phyloP scores from a whole-genome alignment of 2,329 filamentous ascomycete genomes.

The Alternaria tenuissima region DNA sequence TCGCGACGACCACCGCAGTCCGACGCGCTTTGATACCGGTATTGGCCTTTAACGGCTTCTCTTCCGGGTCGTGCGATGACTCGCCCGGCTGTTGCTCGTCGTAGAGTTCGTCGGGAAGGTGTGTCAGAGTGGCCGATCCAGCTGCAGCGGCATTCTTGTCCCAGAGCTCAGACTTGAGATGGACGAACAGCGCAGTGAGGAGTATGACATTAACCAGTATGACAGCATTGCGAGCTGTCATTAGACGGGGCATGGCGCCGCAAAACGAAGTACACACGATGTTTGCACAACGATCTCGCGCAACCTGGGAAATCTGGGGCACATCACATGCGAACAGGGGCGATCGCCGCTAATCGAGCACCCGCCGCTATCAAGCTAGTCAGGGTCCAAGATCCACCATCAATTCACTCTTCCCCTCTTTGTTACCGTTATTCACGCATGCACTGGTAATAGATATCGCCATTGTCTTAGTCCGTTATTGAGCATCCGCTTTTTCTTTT shows the following conservation, averaged over 20 bases:
- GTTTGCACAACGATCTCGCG: conserved; percentile 10
- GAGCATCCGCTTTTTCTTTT: not conserved
- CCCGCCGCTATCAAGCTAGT: conserved; percentile 2
- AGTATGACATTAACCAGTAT: conserved; percentile 34
- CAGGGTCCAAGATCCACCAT: not conserved
- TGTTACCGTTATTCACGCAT: not conserved
- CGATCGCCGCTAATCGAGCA: conserved; percentile 13
- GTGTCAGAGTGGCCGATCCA: conserved; percentile 18
- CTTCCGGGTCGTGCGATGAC: conserved; percentile 10
- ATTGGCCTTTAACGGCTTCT: conserved; percentile 25
- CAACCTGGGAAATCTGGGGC: conserved; percentile 5
- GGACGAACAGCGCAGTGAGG: conserved; percentile 37
- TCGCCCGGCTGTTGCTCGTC: conserved; percentile 18
- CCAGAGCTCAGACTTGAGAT: conserved; percentile 43
- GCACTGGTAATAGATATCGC: not conserved
- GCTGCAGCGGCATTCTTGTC: conserved; percentile 20
- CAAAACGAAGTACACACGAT: conserved; percentile 3
- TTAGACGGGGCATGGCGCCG: conserved; percentile 38
- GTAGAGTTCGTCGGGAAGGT: conserved; percentile 25
- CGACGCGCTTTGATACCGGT: conserved; percentile 22
- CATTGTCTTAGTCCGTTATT: not conserved
- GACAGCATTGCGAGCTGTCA: conserved; percentile 39
- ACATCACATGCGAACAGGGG: conserved; percentile 5
- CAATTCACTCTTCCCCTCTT: not conserved
- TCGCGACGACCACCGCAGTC: conserved; percentile 51